Evolutionary conservation across 441 rosid genomes (phyloP).

Genomic region (Populus trichocarpa): DNA sequence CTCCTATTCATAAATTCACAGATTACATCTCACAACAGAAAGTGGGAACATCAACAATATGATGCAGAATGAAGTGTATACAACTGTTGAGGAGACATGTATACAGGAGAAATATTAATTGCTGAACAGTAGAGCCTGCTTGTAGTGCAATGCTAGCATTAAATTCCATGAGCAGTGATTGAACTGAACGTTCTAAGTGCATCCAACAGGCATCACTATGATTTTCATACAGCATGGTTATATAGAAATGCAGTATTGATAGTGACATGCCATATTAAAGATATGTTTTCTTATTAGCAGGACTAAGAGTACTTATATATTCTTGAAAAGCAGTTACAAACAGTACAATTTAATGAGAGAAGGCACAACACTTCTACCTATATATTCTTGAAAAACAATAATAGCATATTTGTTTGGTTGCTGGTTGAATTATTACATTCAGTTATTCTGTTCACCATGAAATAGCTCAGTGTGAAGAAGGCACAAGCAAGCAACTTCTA

Average conservation of each 20-base stretch:
- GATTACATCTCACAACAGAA: background rate
- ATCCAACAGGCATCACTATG: background rate
- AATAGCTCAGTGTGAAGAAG: background rate
- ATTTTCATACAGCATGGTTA: background rate
- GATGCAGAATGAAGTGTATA: background rate
- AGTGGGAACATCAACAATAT: background rate
- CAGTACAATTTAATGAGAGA: background rate
- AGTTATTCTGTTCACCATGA: background rate
- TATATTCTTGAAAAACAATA: background rate
- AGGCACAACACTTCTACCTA: background rate
- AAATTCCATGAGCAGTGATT: background rate
- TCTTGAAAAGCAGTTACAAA: too few species aligned
- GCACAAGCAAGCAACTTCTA: background rate
- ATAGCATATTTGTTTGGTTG: background rate
- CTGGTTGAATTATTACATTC: background rate
- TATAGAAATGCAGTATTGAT: background rate
- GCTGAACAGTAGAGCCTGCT: background rate
- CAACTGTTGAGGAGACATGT: background rate
- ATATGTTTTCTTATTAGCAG: background rate
- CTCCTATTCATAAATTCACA: conserved; percentile 39
- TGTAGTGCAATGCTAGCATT: background rate
- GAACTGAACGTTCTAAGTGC: background rate
- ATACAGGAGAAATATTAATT: background rate
- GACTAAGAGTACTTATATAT: background rate
- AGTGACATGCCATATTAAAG: background rate